These are phyloP conservation scores for Claviceps citrina DNA, from an alignment of 2,329 filamentous ascomycete species.

Conservation along the genomic window DNA sequence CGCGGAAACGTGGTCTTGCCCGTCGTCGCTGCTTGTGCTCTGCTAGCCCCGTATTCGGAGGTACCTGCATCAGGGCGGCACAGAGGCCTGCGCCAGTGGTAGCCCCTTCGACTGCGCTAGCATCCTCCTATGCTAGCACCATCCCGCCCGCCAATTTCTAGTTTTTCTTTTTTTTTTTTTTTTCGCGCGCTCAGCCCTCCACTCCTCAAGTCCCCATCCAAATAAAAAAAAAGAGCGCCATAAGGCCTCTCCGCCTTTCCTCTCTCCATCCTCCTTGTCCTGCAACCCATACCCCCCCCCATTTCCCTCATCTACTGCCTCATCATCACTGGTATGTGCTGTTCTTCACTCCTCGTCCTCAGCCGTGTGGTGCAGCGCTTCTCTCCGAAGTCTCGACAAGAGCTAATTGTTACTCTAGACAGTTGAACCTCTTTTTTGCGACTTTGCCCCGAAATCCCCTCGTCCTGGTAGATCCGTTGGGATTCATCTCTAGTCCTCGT, in stretches of 20 bases:
- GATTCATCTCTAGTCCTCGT: neutral
- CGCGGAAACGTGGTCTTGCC: too few relatives aligned
- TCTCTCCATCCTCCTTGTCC: conserved; percentile 5
- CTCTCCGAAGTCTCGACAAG: too few relatives aligned
- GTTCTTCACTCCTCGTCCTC: neutral
- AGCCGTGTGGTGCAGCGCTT: too few relatives aligned
- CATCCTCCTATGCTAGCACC: neutral
- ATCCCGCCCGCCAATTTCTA: neutral
- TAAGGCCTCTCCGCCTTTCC: conserved; percentile 7
- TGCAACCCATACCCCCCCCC: neutral
- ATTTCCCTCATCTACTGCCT: conserved; percentile 1
- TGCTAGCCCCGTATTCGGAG: conserved; percentile 3
- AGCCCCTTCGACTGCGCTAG: neutral
- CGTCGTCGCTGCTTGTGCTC: too few relatives aligned
- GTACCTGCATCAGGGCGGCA: neutral
- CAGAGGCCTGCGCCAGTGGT: neutral
- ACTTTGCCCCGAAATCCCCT: too few relatives aligned
- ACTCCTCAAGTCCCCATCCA: conserved; percentile 7
- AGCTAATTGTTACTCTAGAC: too few relatives aligned
- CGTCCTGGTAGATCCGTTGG: too few relatives aligned
- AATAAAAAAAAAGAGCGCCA: neutral
- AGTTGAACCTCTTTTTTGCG: too few relatives aligned
- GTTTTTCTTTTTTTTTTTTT: too few relatives aligned
- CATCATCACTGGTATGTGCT: conserved; percentile 1
- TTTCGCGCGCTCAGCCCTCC: too few relatives aligned